A percentile compares a stretch with the other conserved stretches of the same genome.
phyloP scores from a whole-genome alignment of 2,329 filamentous ascomycete species.

The Calonectria honghensis region DNA sequence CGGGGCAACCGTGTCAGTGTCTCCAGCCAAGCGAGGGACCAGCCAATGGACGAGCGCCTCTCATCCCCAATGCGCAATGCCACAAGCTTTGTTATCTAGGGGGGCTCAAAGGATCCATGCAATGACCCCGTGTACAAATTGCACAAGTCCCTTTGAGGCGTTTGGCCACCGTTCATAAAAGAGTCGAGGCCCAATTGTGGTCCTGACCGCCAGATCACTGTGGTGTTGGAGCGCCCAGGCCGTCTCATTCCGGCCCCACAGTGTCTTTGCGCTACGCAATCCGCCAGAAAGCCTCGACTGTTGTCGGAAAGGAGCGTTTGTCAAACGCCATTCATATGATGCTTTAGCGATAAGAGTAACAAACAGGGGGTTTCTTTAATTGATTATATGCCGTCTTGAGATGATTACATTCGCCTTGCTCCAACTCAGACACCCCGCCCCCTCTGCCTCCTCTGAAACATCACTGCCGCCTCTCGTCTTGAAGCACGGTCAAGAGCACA shows the following conservation, averaged over 20 bases:
- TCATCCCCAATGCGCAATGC: conserved; percentile 45
- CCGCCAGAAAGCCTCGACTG: neutral
- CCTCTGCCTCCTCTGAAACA: neutral
- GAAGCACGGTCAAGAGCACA: conserved; percentile 21
- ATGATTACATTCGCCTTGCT: neutral
- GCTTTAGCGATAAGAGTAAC: neutral
- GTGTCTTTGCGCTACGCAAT: neutral
- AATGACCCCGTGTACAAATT: conserved; percentile 24
- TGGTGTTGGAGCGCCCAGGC: conserved; percentile 37
- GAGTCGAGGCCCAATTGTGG: conserved; percentile 25
- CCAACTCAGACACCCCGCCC: neutral
- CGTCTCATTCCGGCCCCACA: conserved; percentile 33
- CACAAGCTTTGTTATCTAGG: conserved; percentile 40
- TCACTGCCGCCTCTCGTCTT: conserved; percentile 1
- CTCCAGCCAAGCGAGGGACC: conserved; percentile 39
- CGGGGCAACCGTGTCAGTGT: conserved; percentile 56
- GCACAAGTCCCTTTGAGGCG: conserved; percentile 41
- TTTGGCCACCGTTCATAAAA: conserved; percentile 34
- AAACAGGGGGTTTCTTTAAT: neutral
- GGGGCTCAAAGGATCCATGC: conserved; percentile 38
- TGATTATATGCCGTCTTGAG: neutral
- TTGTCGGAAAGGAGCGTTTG: conserved; percentile 2
- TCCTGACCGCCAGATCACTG: conserved; percentile 32
- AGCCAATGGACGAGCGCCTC: conserved; percentile 49
- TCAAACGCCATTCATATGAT: neutral